These are phyloP conservation scores for Cladosporium sp. DNA, from an alignment of 2,329 filamentous ascomycete species.

Conservation along the genomic window DNA sequence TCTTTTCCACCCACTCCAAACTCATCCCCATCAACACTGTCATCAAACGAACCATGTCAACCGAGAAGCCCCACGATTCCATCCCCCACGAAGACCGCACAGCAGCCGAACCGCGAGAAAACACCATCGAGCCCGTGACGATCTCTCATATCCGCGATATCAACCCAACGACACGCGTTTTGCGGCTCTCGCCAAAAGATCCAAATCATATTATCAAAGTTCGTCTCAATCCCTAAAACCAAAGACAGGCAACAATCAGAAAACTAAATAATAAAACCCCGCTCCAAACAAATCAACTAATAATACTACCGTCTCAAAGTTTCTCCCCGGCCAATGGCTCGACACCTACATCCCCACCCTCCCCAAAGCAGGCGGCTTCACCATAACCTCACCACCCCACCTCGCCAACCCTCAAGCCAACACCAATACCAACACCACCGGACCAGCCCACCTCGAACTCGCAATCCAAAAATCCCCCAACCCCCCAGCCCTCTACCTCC, in stretches of 20 bases:
- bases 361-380: conserved; percentile 75
- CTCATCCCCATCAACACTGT: not conserved
- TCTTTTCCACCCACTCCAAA: not conserved
- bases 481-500: conserved; percentile 72
- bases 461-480: conserved; percentile 71
- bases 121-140: conserved; percentile 58
- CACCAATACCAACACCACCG: not conserved
- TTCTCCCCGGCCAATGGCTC: conserved; percentile 81
- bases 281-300: conserved; percentile 16
- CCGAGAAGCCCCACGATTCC: conserved; percentile 21
- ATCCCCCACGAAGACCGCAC: conserved; percentile 64
- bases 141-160: conserved; percentile 58
- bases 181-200: conserved; percentile 57
- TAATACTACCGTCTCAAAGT: conserved; percentile 46
- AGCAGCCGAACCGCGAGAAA: conserved; percentile 65
- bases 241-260: no score
- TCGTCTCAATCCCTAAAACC: not conserved
- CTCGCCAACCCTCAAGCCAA: conserved; percentile 24
- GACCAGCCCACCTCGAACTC: conserved; percentile 63
- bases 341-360: conserved; percentile 71
- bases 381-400: conserved; percentile 71
- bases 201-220: conserved; percentile 32
- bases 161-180: conserved; percentile 63
- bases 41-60: conserved; percentile 26
- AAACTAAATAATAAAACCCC: no score